These are phyloP conservation scores for Corymbia maculata DNA, from an alignment of 345 rosid species.

Conservation along the genomic window DNA sequence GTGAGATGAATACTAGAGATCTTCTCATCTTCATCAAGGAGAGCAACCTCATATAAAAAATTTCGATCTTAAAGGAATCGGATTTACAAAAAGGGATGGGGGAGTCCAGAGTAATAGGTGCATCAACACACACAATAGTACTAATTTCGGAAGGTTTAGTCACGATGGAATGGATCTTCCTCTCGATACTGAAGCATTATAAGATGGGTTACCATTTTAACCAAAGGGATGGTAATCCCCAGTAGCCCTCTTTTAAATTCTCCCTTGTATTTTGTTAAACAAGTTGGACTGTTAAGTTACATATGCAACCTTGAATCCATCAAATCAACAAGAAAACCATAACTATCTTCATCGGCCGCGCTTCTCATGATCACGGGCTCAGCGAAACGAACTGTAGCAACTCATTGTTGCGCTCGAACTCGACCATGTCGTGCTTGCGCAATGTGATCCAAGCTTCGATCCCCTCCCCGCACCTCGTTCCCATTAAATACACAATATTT, in stretches of 20 bases:
- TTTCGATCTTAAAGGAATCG: not conserved
- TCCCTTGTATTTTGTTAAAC: not conserved
- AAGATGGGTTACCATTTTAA: not conserved
- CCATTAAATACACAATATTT: not conserved
- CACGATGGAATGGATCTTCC: not conserved
- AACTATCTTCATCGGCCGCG: not conserved
- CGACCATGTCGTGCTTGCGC: not conserved
- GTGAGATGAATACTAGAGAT: not conserved
- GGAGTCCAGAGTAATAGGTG: not conserved
- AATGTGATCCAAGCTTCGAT: conserved; percentile 3
- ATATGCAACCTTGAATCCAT: too few relatives aligned
- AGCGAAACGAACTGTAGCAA: not conserved
- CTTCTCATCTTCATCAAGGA: not conserved
- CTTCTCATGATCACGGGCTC: not conserved
- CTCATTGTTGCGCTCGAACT: not conserved
- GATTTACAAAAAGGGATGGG: not conserved
- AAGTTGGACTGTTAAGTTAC: not conserved
- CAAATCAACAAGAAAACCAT: not conserved
- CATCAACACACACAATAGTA: not conserved
- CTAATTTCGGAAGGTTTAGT: not conserved
- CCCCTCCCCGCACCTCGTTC: not conserved
- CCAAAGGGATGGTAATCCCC: not conserved
- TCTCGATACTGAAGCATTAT: not conserved
- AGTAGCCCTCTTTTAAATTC: not conserved
- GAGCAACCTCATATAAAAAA: not conserved